These are phyloP conservation scores for Termitomyces eurrhizus DNA, from an alignment of 768 basidiomycete species.

Conservation along the genomic window DNA sequence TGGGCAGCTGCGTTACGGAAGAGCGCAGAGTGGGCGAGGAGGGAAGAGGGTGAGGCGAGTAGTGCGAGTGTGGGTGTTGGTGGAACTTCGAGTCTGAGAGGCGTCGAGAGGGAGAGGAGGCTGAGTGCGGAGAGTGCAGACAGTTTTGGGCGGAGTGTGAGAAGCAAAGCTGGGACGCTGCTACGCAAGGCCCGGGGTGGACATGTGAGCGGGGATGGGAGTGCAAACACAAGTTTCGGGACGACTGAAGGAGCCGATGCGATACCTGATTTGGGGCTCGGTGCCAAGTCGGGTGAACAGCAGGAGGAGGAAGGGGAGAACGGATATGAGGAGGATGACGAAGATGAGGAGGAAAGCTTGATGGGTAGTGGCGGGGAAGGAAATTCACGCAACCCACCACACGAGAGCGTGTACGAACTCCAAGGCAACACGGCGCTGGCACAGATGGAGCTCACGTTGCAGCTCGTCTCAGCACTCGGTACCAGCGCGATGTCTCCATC, in stretches of 20 bases:
- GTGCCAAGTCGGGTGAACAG: constrained; percentile 17
- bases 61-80: background rate
- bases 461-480: constrained; percentile 29
- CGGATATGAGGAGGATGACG: constrained; percentile 28
- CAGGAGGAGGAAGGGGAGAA: constrained; percentile 21
- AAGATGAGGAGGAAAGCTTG: constrained; percentile 37
- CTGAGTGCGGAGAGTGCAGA: constrained; percentile 48
- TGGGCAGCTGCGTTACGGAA: constrained; percentile 78
- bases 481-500: constrained; percentile 11
- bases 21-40: constrained; percentile 68
- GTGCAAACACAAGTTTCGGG: constrained; percentile 13
- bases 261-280: constrained; percentile 12
- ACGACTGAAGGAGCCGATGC: constrained; percentile 6
- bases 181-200: constrained; percentile 3
- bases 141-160: constrained; percentile 27
- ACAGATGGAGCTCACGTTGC: constrained; percentile 74
- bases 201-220: background rate
- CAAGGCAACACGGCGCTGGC: constrained; percentile 67
- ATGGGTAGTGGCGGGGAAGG: constrained; percentile 31
- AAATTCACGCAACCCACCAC: constrained; percentile 40
- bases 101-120: constrained; percentile 21
- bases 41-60: constrained; percentile 28
- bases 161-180: constrained; percentile 17
- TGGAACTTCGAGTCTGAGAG: constrained; percentile 2
- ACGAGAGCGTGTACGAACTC: constrained; percentile 55